Evolutionary conservation across 768 basidiomycete genomes (phyloP), one percentile per base, ranked within the genome.

Genomic region (Hysterangium stoloniferum): DNA sequence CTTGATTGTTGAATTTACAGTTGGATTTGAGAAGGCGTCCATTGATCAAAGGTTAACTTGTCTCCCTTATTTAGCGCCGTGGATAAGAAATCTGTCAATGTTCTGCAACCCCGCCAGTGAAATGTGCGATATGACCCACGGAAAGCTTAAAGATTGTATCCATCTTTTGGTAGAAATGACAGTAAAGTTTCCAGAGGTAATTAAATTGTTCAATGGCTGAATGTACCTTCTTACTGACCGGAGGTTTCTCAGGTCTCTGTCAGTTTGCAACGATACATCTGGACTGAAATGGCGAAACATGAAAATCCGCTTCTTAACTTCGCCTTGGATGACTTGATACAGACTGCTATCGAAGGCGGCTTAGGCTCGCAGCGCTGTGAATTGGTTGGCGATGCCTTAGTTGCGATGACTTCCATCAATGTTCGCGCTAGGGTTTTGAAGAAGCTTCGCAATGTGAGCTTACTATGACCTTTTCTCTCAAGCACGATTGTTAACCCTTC

Each of bases 1-100:
- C 64, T 89, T 95, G 65, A 70, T 94, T 47, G 78, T 82, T n/a
- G 92, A 93, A 64, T 86, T 93, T 25, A 78, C 78, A 28, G 75
- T 74, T 69, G 72, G 73, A 62, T 54, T 55, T 67, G 59, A 73
- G 66, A 71, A 68, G 57, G 64, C 68, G 11, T 61, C 61, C 20
- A 59, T 66, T 2, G 60, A 68, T 1, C 82, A 85, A 42, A 80
- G 82, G 33, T 79, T 87, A 34, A 77, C 75, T 53, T 90, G 83
- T 59, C 63, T 94, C 19, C 80, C 85, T 53, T 93, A 91, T 60
- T 74, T 95, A 72, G 79, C 76, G 34, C 91, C 93, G 3, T 96
- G 92, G 93, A 77, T 95, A 35, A 81, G 76, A 62, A 93, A 94
- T 59, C 71, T 96, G 1, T 71, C 77, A 2, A 64, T 71, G 12